Evolutionary conservation across 352 stramenopile genomes (phyloP).

Genomic region (Pythium pectinolyticum): DNA sequence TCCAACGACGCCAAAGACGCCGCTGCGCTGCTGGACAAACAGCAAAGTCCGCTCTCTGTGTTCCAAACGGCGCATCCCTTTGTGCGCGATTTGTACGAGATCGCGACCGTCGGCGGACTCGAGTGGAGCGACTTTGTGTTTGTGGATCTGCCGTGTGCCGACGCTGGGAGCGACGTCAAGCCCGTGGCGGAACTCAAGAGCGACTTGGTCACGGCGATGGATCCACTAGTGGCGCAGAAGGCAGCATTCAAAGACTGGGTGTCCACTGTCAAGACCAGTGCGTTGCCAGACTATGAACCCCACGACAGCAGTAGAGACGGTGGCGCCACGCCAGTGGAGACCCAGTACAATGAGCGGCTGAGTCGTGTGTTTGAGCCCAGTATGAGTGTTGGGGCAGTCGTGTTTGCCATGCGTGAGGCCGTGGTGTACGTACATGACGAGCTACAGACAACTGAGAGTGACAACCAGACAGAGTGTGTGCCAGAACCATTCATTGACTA

Average conservation of each 20-base stretch:
- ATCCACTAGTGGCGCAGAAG: conserved; percentile 45
- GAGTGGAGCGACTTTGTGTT: conserved; percentile 84
- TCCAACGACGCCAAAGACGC: conserved; percentile 5
- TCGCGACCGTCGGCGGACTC: conserved; percentile 42
- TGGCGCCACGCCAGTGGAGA: neutral
- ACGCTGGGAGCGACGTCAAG: conserved; percentile 22
- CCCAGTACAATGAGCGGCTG: conserved; percentile 42
- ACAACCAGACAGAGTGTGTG: conserved; percentile 19
- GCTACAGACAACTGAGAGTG: neutral
- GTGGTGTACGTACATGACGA: conserved; percentile 20
- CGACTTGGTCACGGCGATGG: conserved; percentile 37
- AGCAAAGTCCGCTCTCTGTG: conserved; percentile 22
- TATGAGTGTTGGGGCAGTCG: conserved; percentile 45
- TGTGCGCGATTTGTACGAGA: conserved; percentile 42
- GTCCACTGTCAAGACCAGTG: conserved; percentile 38
- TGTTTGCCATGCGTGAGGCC: conserved; percentile 57
- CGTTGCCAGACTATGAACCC: conserved; percentile 30
- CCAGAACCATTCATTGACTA: conserved; percentile 52
- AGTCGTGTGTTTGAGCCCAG: conserved; percentile 44
- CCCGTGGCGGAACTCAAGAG: conserved; percentile 31
- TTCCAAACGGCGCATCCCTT: conserved; percentile 48
- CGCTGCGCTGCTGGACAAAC: conserved; percentile 9
- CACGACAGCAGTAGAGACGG: neutral
- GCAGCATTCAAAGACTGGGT: conserved; percentile 70
- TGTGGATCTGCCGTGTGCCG: conserved; percentile 39